Percentiles rank a stretch among this genome's conserved stretches.
Conservation (phyloP, 192 early-diverging fungal species). For the Entophlyctis luteolus region DNA sequence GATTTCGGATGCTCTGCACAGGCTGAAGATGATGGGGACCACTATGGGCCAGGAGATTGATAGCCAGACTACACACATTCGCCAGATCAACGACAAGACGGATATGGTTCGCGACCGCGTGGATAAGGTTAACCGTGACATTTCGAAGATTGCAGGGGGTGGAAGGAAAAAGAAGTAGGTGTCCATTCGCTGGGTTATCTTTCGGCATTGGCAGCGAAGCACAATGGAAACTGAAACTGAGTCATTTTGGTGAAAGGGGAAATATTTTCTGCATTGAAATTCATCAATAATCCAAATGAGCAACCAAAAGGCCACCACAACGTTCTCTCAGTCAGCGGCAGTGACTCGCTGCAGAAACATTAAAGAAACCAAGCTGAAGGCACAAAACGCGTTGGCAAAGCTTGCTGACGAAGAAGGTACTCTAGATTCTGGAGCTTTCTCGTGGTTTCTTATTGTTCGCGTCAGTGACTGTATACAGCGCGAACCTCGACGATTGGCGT, state of each 20-base stretch:
- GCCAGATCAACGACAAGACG: conserved; percentile 27
- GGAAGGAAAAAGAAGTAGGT: not conserved
- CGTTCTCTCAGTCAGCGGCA: conserved; percentile 14
- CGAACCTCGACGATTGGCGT: conserved; percentile 24
- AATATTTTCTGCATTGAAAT: too few relatives aligned
- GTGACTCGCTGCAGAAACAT: conserved; percentile 22
- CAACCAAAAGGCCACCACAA: not conserved
- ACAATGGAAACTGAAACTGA: not conserved
- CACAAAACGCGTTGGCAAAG: conserved; percentile 19
- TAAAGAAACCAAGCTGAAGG: conserved; percentile 27
- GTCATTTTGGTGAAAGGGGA: not conserved
- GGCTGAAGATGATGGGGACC: conserved; percentile 49
- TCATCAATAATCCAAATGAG: not conserved
- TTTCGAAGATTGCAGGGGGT: not conserved
- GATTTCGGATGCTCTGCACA: conserved; percentile 35
- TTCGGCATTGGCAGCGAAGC: too few relatives aligned
- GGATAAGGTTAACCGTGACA: conserved; percentile 16
- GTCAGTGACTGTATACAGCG: conserved; percentile 19
- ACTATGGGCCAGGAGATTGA: conserved; percentile 49
- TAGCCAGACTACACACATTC: conserved; percentile 33
- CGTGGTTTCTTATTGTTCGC: not conserved
- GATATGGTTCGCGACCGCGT: conserved; percentile 38
- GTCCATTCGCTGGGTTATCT: too few relatives aligned
- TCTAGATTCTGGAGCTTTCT: not conserved
- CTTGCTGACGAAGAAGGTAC: conserved; percentile 30